Conservation (phyloP, 805 yeast genomes). For the Lachancea meyersii region DNA sequence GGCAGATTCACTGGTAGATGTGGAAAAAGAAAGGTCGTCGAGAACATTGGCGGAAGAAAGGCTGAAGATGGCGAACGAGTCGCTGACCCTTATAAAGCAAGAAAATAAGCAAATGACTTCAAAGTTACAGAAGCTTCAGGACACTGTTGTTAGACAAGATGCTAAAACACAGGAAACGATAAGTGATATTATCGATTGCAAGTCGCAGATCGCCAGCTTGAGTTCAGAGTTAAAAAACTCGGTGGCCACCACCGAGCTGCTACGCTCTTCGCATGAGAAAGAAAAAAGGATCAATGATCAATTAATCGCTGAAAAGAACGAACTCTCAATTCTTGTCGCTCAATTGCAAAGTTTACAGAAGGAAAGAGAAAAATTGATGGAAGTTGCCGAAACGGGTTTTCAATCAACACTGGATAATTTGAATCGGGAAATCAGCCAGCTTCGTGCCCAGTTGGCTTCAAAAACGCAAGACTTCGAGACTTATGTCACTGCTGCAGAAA, state of each 20-base stretch:
- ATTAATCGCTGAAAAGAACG: slow-evolving; percentile 51
- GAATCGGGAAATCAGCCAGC: slow-evolving; percentile 39
- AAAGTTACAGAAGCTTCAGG: slow-evolving; percentile 38
- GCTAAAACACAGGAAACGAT: slow-evolving; percentile 40
- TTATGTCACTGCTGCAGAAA: slow-evolving; percentile 9
- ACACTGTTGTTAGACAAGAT: slow-evolving; percentile 43
- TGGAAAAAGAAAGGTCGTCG: slow-evolving; percentile 52
- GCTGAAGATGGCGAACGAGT: slow-evolving; percentile 36
- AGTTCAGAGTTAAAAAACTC: slow-evolving; percentile 44
- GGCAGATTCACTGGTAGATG: slow-evolving; percentile 42
- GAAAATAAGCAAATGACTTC: slow-evolving; percentile 43
- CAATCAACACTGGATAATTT: slow-evolving; percentile 44
- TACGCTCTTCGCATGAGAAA: slow-evolving; percentile 44
- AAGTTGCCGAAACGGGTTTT: slow-evolving; percentile 46
- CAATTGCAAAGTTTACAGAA: slow-evolving; percentile 55
- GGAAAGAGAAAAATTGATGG: slow-evolving; percentile 51
- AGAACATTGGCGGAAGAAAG: slow-evolving; percentile 50
- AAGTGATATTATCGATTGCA: slow-evolving; percentile 52
- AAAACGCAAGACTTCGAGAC: slow-evolving; percentile 48
- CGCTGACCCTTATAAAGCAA: slow-evolving; percentile 35
- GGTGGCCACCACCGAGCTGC: slow-evolving; percentile 48
- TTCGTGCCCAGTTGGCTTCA: slow-evolving; percentile 37
- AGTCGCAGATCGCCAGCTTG: slow-evolving; percentile 39
- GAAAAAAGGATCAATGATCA: slow-evolving; percentile 47
- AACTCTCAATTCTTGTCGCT: slow-evolving; percentile 49